These are phyloP conservation scores for Termitomyces eurrhizus DNA, from an alignment of 768 basidiomycete species.

Conservation along the genomic window DNA sequence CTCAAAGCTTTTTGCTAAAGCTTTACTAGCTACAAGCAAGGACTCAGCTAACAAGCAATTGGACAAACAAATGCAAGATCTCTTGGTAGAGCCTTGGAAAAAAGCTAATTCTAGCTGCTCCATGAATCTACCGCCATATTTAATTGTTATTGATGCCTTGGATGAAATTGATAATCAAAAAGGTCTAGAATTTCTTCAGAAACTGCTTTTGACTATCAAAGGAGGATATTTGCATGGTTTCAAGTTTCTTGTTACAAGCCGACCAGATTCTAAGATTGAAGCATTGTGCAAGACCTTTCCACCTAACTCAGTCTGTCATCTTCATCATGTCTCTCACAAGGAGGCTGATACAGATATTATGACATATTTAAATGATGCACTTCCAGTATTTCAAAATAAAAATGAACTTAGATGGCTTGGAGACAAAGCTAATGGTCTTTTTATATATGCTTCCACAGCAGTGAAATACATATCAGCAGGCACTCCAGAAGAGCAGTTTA, in stretches of 20 bases:
- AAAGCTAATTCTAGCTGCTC: no score
- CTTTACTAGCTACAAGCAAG: no score
- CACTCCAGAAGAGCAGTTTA: neutral
- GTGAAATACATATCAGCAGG: neutral
- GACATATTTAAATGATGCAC: neutral
- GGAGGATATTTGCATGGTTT: conserved; percentile 7
- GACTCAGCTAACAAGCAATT: no score
- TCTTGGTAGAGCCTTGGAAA: no score
- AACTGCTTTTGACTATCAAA: neutral
- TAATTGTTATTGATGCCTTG: no score
- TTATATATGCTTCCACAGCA: neutral
- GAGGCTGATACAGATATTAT: neutral
- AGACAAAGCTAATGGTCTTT: neutral
- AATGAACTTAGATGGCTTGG: neutral
- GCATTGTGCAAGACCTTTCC: conserved; percentile 15
- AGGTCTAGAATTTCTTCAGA: conserved; percentile 11
- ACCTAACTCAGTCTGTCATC: conserved; percentile 12
- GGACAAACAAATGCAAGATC: no score
- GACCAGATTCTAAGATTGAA: conserved; percentile 10
- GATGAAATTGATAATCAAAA: conserved; percentile 3
- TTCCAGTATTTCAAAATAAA: neutral
- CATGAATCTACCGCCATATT: no score
- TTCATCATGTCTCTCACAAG: conserved; percentile 2
- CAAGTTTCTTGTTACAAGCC: conserved; percentile 22
- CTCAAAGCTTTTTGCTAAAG: no score